Base-by-base conservation (phyloP, 176 grass and related monocot genomes). In the Cocos nucifera region DNA sequence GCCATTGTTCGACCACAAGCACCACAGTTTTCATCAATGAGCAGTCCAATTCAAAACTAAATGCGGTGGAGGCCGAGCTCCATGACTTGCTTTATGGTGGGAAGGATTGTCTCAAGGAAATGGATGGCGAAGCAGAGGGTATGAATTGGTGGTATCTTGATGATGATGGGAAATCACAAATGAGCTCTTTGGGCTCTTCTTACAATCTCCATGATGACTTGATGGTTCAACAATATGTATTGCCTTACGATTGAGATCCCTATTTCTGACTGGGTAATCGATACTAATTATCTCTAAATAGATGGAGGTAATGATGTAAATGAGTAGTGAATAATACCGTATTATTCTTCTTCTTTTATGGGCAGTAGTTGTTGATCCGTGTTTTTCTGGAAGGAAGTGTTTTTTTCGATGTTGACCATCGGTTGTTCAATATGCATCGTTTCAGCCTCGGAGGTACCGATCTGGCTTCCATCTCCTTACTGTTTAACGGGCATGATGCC, bases 11-110 rank as follows among this genome's bases (percentile, higher is more conserved):
- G 18, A 80, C 74, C 6, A 87, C 80, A 4, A 86, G 73, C 53
- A 68, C 51, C 35, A 2, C 35, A 14, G 35, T 44, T 44, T 12
- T 44, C 35, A 14, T 14, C 9, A 12, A 10, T 14, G 35, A 44
- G 35, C 35, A 44, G 0, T 68, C 50, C 18, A 74, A 84, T 77
- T 82, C 80, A 0, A 80, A 75, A 53, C 49, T 90, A 25, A 63
- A 73, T 54, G 69, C 55, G 25, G 83, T 95, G 23, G 83, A 95
- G 53, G 86, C 86, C 0, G 86, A 95, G 58, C 72, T 86, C 14
- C 70, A 85, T 16, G 71, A 89, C 3, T 76, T 95, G 19, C 64
- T 95, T 66, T 90, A 90, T n/a, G 72, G 80, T 3, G 67, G 78
- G 6, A 56, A 54, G 21, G 17, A 15, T n/a, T 51, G 9, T 15